phyloP scores from a whole-genome alignment of 1,139 yeast genomes.

The Candida tropicalis region DNA sequence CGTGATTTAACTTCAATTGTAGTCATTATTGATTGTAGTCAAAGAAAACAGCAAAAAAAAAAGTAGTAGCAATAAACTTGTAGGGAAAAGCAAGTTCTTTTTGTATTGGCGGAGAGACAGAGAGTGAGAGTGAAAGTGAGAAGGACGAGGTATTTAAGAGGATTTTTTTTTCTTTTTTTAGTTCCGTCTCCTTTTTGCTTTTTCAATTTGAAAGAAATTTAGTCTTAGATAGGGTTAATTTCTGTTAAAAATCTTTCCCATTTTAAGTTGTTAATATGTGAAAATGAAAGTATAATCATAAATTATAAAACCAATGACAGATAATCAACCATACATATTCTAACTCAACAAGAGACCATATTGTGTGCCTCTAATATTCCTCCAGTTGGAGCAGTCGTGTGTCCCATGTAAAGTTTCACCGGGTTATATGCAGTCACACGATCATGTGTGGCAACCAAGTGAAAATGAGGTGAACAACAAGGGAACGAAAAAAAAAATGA shows the following conservation, averaged over 20 bases:
- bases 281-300: too few relatives aligned
- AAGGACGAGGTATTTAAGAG: too few relatives aligned
- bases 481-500: not conserved
- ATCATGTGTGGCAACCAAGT: constrained; percentile 3
- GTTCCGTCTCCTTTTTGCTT: not conserved
- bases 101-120: not conserved
- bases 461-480: constrained; percentile 4
- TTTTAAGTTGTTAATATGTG: too few relatives aligned
- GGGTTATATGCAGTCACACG: not conserved
- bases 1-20: constrained; percentile 51
- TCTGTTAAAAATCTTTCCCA: too few relatives aligned
- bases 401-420: not conserved
- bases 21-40: constrained; percentile 22
- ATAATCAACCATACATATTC: too few relatives aligned
- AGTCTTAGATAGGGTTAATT: too few relatives aligned
- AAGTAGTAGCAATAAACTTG: not conserved
- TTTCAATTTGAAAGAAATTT: too few relatives aligned
- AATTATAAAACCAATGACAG: too few relatives aligned
- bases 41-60: not conserved
- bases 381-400: not conserved
- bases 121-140: too few relatives aligned
- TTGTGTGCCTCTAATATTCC: too few relatives aligned
- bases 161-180: not conserved
- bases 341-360: too few relatives aligned
- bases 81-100: not conserved